Evolutionary conservation across 2,329 filamentous ascomycete species (phyloP), one percentile per base, ranked within the genome.

Genomic region (Colletotrichum kahawae): DNA sequence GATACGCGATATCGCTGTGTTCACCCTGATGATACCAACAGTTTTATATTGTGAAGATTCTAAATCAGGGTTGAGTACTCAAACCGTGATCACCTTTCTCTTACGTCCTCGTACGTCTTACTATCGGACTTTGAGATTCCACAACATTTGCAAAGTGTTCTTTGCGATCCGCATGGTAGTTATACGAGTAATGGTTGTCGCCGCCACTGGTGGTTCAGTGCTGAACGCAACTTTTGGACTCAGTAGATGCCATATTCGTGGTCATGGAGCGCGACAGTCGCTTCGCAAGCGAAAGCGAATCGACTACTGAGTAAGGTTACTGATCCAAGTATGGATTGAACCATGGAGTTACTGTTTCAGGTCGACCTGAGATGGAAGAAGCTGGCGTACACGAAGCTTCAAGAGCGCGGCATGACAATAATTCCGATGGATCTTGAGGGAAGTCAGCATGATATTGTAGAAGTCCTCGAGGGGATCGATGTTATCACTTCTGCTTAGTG

Each of bases 401-500:
- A 54, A 24, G 18, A 54, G 21, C n/a, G n/a, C 18, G 21, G 9
- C 1, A 14, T 54, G n/a, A 54, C 9, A 10, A 24, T 54, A 84
- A 1, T 81, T 90, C 7, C 83, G 84, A 4, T 78, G 84, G 67
- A 1, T 81, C 91, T 13, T 67, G 68, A 3, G 18, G n/a, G n/a
- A 14, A 14, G 12, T n/a, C 9, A 54, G 7, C n/a, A 10, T 24
- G n/a, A 21, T 14, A n/a, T 54, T 5, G 48, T 24, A 54, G 13
- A 24, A 24, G 5, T 7, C n/a, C 48, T 24, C 9, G n/a, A 9
- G 2, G 86, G 82, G 3, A 82, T 86, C n/a, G 86, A 89, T 70
- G 82, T 87, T 29, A 81, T 90, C 34, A 85, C 90, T 75, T 84
- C 83, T 34, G 82, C 82, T 83, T 89, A n/a, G 77, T 79, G 27